A percentile compares a stretch with the other conserved stretches of the same genome.
Evolutionary conservation across 2,329 filamentous ascomycete species (phyloP).

Genomic region (Pseudocercospora fijiensis): DNA sequence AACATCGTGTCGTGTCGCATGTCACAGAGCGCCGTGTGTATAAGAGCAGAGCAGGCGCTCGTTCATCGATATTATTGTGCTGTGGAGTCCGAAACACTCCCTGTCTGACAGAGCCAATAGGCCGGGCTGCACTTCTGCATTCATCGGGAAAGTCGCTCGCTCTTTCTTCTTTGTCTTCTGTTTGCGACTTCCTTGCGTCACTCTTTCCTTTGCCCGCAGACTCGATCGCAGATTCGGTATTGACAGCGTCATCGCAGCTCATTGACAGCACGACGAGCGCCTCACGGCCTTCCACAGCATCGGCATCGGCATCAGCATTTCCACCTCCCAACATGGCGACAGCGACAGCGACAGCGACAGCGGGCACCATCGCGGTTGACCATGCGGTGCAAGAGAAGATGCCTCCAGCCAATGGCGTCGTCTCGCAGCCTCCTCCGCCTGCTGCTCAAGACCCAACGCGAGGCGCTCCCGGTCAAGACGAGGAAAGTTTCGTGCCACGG

Average conservation of each 20-base stretch:
- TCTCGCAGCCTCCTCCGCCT: not conserved
- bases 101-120: not conserved
- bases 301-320: not conserved
- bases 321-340: not conserved
- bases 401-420: not conserved
- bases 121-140: not conserved
- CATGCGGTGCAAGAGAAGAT: not conserved
- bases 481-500: slow-evolving; percentile 12
- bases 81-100: not conserved
- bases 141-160: not conserved
- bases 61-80: not conserved
- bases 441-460: not conserved
- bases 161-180: not conserved
- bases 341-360: not conserved
- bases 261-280: not conserved
- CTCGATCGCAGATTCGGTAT: not conserved
- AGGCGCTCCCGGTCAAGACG: slow-evolving; percentile 4
- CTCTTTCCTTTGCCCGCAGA: not conserved
- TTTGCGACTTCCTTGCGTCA: not conserved
- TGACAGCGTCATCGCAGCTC: not conserved
- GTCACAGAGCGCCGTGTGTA: not conserved
- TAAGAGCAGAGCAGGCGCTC: not conserved
- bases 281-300: not conserved
- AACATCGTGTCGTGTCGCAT: not conserved
- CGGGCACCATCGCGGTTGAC: not conserved